Conservation (phyloP, 352 stramenopile genomes). For the Phytophthora chlamydospora region DNA sequence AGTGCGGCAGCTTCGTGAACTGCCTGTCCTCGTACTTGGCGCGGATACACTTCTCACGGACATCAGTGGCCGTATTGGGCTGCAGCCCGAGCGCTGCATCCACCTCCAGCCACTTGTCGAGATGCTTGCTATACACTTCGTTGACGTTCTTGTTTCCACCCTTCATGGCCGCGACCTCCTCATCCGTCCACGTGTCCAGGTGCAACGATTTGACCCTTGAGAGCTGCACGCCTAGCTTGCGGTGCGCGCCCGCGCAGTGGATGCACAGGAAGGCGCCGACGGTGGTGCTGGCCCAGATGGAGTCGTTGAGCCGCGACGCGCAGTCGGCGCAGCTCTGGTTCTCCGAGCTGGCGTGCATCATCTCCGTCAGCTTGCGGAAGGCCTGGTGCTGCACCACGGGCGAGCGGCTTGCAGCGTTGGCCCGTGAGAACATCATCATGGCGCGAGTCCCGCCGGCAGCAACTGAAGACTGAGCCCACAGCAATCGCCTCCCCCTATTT, state of each 20-base stretch:
- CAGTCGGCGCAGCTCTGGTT: constrained; percentile 88
- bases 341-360: constrained; percentile 58
- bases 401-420: constrained; percentile 24
- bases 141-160: constrained; percentile 75
- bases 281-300: constrained; percentile 95
- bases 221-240: constrained; percentile 95
- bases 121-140: constrained; percentile 61
- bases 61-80: constrained; percentile 43
- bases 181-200: constrained; percentile 76
- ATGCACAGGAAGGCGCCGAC: constrained; percentile 96
- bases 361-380: constrained; percentile 64
- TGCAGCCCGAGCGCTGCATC: constrained; percentile 47
- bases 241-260: constrained; percentile 94
- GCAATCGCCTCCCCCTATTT: constrained; percentile 18
- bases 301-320: constrained; percentile 61
- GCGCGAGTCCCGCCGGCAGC: not conserved
- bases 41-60: constrained; percentile 60
- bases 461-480: not conserved
- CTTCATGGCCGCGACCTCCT: constrained; percentile 75
- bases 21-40: constrained; percentile 75
- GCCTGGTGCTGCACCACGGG: constrained; percentile 42
- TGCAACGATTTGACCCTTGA: constrained; percentile 88
- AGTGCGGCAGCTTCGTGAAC: constrained; percentile 61
- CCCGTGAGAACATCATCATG: constrained; percentile 56
- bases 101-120: constrained; percentile 58